These are phyloP conservation scores for Acanthamoeba sp. DNA, from an alignment of 208 protist genomes.

Conservation along the genomic window DNA sequence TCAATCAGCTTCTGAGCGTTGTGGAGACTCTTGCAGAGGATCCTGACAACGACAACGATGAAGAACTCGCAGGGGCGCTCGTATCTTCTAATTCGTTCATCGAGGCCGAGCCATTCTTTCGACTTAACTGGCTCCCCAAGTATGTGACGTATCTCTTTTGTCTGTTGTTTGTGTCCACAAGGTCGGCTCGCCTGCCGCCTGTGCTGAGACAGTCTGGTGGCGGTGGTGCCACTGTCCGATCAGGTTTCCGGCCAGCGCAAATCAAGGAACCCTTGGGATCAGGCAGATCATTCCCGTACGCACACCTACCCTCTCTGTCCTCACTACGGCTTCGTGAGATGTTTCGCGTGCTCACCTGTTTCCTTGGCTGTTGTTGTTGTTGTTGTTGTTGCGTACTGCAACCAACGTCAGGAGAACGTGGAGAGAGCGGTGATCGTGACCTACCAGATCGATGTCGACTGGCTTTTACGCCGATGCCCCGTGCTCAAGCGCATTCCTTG, in stretches of 20 bases:
- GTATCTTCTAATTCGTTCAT: background rate
- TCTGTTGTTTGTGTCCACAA: too few species aligned
- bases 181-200: too few species aligned
- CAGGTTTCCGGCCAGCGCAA: background rate
- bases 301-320: background rate
- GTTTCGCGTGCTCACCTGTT: background rate
- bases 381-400: background rate
- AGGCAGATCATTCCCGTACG: slow-evolving; percentile 41
- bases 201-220: too few species aligned
- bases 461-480: slow-evolving; percentile 25
- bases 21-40: background rate
- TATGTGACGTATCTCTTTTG: background rate
- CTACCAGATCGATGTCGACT: slow-evolving; percentile 39
- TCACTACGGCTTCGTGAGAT: background rate
- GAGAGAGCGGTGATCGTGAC: slow-evolving; percentile 29
- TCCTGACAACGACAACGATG: background rate
- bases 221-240: too few species aligned
- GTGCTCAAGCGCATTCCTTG: slow-evolving; percentile 19
- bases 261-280: background rate
- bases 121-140: slow-evolving; percentile 8
- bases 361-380: background rate
- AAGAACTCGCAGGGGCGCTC: background rate
- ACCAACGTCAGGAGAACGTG: slow-evolving; percentile 55
- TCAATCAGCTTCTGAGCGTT: background rate
- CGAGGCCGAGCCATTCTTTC: background rate